phyloP scores from a whole-genome alignment of 768 basidiomycete genomes.

The Panus rudis region DNA sequence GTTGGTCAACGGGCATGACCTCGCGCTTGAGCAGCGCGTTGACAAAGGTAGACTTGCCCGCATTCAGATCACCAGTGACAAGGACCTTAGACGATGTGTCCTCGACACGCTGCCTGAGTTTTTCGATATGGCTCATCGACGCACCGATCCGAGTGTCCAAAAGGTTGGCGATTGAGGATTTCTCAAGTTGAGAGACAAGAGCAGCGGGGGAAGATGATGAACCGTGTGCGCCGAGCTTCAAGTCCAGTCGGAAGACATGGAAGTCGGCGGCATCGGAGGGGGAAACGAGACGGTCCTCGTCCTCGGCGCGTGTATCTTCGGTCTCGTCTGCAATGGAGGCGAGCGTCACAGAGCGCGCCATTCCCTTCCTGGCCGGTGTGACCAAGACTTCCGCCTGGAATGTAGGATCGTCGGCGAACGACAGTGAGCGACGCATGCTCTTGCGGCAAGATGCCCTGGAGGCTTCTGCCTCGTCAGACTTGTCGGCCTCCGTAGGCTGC shows the following conservation, averaged over 20 bases:
- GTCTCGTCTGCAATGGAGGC: constrained; percentile 42
- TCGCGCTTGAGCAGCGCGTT: constrained; percentile 88
- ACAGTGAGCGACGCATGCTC: constrained; percentile 58
- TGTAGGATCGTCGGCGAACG: constrained; percentile 79
- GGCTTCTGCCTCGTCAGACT: constrained; percentile 21
- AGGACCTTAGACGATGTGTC: constrained; percentile 94
- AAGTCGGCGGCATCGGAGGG: constrained; percentile 53
- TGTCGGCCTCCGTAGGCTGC: constrained; percentile 24
- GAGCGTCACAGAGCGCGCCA: constrained; percentile 55
- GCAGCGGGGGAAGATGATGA: constrained; percentile 54
- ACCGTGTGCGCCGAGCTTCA: constrained; percentile 77
- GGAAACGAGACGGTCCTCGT: constrained; percentile 30
- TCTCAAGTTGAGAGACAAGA: constrained; percentile 89
- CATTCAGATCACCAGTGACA: constrained; percentile 96
- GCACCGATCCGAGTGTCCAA: constrained; percentile 77
- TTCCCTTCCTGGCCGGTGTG: constrained; percentile 38
- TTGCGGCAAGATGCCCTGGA: constrained; percentile 26
- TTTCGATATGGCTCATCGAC: constrained; percentile 73
- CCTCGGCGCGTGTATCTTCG: constrained; percentile 28
- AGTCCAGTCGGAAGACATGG: constrained; percentile 84
- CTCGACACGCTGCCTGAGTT: constrained; percentile 78
- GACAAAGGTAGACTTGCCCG: constrained; percentile 97
- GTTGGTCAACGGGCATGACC: constrained; percentile 96
- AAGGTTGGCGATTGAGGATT: constrained; percentile 86
- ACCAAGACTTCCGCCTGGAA: constrained; percentile 61